phyloP scores from a whole-genome alignment of 345 rosid species.

The Diplotaxis tenuifolia region DNA sequence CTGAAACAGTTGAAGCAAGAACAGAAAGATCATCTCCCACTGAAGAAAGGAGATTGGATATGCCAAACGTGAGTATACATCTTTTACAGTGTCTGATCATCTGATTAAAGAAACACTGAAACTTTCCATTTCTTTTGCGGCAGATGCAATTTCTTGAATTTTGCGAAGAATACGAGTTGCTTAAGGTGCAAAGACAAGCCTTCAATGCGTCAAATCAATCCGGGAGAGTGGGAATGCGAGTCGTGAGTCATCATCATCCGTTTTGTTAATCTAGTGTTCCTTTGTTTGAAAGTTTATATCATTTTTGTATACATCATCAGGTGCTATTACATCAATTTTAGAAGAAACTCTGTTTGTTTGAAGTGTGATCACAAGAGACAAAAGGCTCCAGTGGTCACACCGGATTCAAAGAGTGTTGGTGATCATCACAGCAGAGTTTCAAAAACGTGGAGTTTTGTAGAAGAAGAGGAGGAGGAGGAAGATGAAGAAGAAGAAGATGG shows the following conservation, averaged over 20 bases:
- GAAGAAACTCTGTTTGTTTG: conserved; percentile 76
- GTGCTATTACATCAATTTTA: conserved; percentile 81
- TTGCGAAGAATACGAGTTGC: conserved; percentile 80
- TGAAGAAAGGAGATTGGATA: conserved; percentile 95
- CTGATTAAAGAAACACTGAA: neutral
- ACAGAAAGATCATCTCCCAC: conserved; percentile 65
- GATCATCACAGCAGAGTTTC: conserved; percentile 21
- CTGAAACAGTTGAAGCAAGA: conserved; percentile 56
- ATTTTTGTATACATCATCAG: conserved; percentile 27
- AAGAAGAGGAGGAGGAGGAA: conserved; percentile 33
- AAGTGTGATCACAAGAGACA: conserved; percentile 79
- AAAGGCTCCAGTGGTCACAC: conserved; percentile 45
- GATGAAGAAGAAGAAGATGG: conserved; percentile 34
- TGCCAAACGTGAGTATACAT: conserved; percentile 61
- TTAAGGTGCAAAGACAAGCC: conserved; percentile 76
- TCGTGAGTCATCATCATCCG: conserved; percentile 56
- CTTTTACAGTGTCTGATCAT: neutral
- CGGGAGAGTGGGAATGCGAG: conserved; percentile 95
- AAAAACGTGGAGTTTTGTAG: conserved; percentile 53
- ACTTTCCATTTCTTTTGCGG: conserved; percentile 11
- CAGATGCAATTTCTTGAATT: conserved; percentile 87
- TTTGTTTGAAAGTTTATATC: neutral
- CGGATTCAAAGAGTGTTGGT: neutral
- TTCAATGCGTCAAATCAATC: conserved; percentile 67
- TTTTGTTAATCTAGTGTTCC: neutral